phyloP scores from a whole-genome alignment of 2,329 filamentous ascomycete genomes.

The Aureobasidium musti region DNA sequence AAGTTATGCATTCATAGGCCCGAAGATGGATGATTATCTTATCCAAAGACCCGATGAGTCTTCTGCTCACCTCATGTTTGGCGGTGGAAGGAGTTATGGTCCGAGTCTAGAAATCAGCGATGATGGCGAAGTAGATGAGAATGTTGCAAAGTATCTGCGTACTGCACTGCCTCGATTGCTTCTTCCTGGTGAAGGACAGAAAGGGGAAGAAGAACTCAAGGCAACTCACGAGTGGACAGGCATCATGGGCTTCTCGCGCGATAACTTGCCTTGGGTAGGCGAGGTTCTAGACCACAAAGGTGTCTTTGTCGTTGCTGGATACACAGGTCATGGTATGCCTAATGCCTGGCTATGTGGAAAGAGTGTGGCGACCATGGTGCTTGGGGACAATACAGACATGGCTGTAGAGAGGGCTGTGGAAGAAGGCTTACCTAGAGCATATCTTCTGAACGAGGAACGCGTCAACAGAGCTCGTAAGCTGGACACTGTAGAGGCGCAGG shows the following conservation, averaged over 20 bases:
- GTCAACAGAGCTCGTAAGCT: constrained; percentile 35
- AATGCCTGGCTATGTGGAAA: constrained; percentile 67
- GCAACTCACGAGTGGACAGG: constrained; percentile 67
- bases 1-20: constrained; percentile 66
- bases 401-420: constrained; percentile 31
- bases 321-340: constrained; percentile 71
- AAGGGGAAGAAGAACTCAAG: constrained; percentile 44
- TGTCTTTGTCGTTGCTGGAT: constrained; percentile 45
- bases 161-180: constrained; percentile 45
- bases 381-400: constrained; percentile 36
- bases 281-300: constrained; percentile 55
- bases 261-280: constrained; percentile 71
- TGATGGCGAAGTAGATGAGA: constrained; percentile 60
- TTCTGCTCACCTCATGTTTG: constrained; percentile 65
- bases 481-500: constrained; percentile 35
- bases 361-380: constrained; percentile 63
- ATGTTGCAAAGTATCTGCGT: constrained; percentile 59
- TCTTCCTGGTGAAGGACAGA: constrained; percentile 33
- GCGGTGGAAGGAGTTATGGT: constrained; percentile 65
- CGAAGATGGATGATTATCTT: constrained; percentile 68
- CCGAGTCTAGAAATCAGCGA: constrained; percentile 60
- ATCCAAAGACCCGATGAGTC: constrained; percentile 60
- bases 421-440: constrained; percentile 37
- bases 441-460: constrained; percentile 36
- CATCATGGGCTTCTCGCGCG: constrained; percentile 74